A percentile compares a stretch with the other conserved stretches of the same genome.
Evolutionary conservation across 2,329 filamentous ascomycete genomes (phyloP).

Genomic region (Torrubiella hemipterigena): DNA sequence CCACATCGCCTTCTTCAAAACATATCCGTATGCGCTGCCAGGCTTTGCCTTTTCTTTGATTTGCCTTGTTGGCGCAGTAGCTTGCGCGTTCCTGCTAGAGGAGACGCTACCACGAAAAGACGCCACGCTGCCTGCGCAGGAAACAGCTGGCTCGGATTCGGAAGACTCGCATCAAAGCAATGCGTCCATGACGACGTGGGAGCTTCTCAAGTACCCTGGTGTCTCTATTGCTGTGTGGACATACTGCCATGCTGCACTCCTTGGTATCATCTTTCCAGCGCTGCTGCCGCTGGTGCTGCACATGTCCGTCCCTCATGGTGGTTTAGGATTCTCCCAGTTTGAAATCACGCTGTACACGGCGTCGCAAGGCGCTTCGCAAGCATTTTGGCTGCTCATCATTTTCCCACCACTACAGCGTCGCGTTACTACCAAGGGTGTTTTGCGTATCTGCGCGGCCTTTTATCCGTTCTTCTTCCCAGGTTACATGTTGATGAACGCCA

Average conservation of each 20-base stretch:
- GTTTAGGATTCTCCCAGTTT: slow-evolving; percentile 47
- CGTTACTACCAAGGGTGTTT: slow-evolving; percentile 52
- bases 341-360: slow-evolving; percentile 57
- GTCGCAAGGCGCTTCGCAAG: slow-evolving; percentile 51
- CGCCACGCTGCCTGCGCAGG: too few relatives aligned
- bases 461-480: slow-evolving; percentile 56
- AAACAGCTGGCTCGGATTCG: too few relatives aligned
- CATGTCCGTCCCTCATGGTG: slow-evolving; percentile 49
- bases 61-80: slow-evolving; percentile 37
- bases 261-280: slow-evolving; percentile 58
- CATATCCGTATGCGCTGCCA: slow-evolving; percentile 42
- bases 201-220: slow-evolving; percentile 48
- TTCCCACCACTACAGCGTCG: slow-evolving; percentile 58
- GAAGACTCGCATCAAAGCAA: too few relatives aligned
- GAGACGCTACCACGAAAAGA: slow-evolving; percentile 38
- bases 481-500: slow-evolving; percentile 43
- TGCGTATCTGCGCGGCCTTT: slow-evolving; percentile 37
- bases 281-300: slow-evolving; percentile 58
- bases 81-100: slow-evolving; percentile 43
- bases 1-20: slow-evolving; percentile 29
- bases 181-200: slow-evolving; percentile 12
- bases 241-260: slow-evolving; percentile 53
- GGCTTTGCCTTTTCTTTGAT: slow-evolving; percentile 43
- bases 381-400: slow-evolving; percentile 56
- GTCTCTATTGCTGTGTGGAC: slow-evolving; percentile 54